phyloP scores from a whole-genome alignment of 768 basidiomycete genomes.

The Tremella fuciformis region DNA sequence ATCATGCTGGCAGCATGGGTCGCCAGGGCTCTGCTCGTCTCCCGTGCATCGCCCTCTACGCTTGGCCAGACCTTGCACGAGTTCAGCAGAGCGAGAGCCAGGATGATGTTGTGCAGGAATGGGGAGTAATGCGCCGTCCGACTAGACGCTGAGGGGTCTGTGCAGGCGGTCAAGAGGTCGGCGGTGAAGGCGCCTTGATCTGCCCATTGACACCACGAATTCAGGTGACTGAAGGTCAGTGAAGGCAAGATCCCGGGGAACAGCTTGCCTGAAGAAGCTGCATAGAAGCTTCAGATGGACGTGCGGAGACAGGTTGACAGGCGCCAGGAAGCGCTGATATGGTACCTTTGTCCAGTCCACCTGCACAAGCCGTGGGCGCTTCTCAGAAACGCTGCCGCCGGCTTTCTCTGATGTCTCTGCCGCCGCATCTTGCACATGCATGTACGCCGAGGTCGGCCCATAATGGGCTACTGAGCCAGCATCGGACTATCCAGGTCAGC shows the following conservation, averaged over 20 bases:
- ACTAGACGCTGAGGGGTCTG: not conserved
- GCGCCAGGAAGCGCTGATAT: not conserved
- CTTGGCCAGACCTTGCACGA: not conserved
- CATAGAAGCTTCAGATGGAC: not conserved
- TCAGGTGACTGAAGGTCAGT: not conserved
- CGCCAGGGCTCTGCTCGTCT: not conserved
- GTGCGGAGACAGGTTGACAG: not conserved
- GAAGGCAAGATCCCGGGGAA: not conserved
- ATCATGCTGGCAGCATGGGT: too few relatives aligned
- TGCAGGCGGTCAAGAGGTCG: not conserved
- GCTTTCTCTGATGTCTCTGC: not conserved
- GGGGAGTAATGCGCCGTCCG: slow-evolving; percentile 62
- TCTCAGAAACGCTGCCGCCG: not conserved
- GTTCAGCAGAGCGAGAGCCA: slow-evolving; percentile 53
- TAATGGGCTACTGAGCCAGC: not conserved
- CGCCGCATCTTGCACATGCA: not conserved
- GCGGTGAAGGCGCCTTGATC: not conserved
- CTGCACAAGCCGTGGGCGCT: not conserved
- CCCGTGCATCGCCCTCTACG: not conserved
- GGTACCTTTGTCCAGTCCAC: not conserved
- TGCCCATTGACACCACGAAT: not conserved
- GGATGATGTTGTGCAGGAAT: slow-evolving; percentile 67
- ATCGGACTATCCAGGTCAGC: not conserved
- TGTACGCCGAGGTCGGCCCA: not conserved
- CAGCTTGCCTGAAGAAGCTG: not conserved